Evolutionary conservation across 148 eudicot species (phyloP), one percentile per base, ranked within the genome.

Genomic region (Dysphania ambrosioides): DNA sequence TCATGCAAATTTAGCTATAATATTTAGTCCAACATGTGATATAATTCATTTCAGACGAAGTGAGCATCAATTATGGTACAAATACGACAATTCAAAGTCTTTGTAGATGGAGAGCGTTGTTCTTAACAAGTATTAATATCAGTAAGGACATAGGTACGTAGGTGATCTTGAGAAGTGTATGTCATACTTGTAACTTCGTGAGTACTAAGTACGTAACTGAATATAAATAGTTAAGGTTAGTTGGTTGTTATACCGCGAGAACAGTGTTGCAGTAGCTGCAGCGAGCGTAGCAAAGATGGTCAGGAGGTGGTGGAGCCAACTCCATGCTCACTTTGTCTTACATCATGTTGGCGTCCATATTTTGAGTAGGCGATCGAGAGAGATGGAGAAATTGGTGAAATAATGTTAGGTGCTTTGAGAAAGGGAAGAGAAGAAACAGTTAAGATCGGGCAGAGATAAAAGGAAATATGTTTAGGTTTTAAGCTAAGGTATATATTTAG

Each of bases 231-330:
- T 1, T 15, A 47, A 51, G 34, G 55, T 27, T 31, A 44, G 26
- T 16, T 10, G 19, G n/a, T n/a, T n/a, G n/a, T n/a, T 10, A 57
- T 90, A 92, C 97, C 93, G 97, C 97, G 23, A 93, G 93, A 81
- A 93, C 91, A 66, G 93, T 93, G 85, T 72, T 90, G 83, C 97
- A 92, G 58, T 77, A 92, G 89, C 85, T 92, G 89, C 97, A 92
- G 1, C 96, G 91, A 77, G 90, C 96, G 47, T 92, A 92, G 86
- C 93, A 92, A 66, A 92, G 87, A 79, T 88, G 92, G 62, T 92
- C 91, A 59, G 89, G 81, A 19, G 90, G 82, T 66, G 90, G 79
- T 69, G 87, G 88, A 79, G 74, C 82, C 75, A 72, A 63, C n/a
- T 88, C 92, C 87, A 84, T 78, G 64, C 78, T 60, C 73, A 77